Base-by-base conservation (phyloP, 169 alveolate genomes). In the Cryptosporidium andersoni region DNA sequence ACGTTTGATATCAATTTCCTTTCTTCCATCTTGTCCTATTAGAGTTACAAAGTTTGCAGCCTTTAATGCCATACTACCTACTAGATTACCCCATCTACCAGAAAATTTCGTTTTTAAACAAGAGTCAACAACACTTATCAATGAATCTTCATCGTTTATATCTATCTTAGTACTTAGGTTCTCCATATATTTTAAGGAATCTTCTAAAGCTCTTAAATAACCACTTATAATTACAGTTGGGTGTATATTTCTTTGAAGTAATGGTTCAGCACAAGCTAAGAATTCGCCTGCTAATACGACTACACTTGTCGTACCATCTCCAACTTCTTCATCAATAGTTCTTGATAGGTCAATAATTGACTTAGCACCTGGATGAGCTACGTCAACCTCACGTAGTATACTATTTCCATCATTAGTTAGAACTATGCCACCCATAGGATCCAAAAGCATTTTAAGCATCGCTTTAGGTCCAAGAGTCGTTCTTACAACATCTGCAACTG, bases 341-440 rank as follows among this genome's bases (percentile, higher is more conserved):
- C 99, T 91, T 42, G 98, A 94, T 58, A 98, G 90, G 89, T 97
- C 99, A 62, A 98, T 98, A 94, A 98, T 95, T 39, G 98, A 92
- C 88, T 97, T 97, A 37, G 99, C 99, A 3, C 99, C 99, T 1
- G 99, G 99, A 88, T 98, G 99, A 25, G 96, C 95, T 53, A 97
- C 99, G 88, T 98, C 99, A 55, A 95, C 97, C 92, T 97, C 99
- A 64, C 99, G 89, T 64, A 98, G 90, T 52, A 98, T 98, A 45
- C 99, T 98, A 88, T 95, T 97, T 7, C 99, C 99, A 66, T 97
- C 99, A 89, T 97, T 97, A 7, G 99, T 97, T 80, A 97, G 92
- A 4, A 97, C 99, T 60, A 98, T 98, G n/a, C 99, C 99, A 45
- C 99, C 99, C 95, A 98, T 93, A 37, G 99, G 99, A 88, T 98